Conservation (phyloP, 2,329 filamentous ascomycete species). For the Diplocarpon mali region DNA sequence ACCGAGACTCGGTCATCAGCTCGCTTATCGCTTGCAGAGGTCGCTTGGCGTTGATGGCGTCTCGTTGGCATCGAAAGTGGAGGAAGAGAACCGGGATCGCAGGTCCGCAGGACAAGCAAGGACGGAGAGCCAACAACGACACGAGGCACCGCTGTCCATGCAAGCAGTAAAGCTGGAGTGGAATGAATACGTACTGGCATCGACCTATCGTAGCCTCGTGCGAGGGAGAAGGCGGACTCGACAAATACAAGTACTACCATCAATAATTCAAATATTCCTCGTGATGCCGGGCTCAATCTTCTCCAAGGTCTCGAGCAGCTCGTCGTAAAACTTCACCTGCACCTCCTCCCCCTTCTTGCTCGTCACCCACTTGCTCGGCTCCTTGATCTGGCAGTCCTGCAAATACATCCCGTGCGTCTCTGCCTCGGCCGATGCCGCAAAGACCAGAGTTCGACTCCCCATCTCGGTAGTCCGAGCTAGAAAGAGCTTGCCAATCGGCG, state of each 20-base stretch:
- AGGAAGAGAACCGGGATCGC: too few species aligned
- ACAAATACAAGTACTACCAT: not conserved
- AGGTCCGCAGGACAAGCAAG: too few species aligned
- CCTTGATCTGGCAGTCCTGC: conserved; percentile 19
- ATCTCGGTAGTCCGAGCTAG: conserved; percentile 26
- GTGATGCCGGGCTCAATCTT: conserved; percentile 31
- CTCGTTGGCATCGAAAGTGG: too few species aligned
- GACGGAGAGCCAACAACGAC: too few species aligned
- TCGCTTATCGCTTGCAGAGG: too few species aligned
- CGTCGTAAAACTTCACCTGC: conserved; percentile 32
- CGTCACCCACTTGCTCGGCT: conserved; percentile 27
- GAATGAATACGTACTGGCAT: not conserved
- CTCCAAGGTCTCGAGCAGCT: conserved; percentile 34
- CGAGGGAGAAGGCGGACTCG: not conserved
- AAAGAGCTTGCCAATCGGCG: conserved; percentile 18
- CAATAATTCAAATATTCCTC: conserved; percentile 10
- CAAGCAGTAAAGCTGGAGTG: not conserved
- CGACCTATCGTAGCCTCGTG: not conserved
- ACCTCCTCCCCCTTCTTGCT: conserved; percentile 29
- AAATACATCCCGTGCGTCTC: conserved; percentile 26
- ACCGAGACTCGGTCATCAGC: too few species aligned
- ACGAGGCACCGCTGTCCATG: too few species aligned
- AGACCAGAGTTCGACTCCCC: conserved; percentile 28
- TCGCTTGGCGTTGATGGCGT: too few species aligned
- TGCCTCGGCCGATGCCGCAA: conserved; percentile 22